A percentile compares a stretch with the other conserved stretches of the same genome.
These are phyloP conservation scores for Solanum chiquidenum DNA, from an alignment of 257 asterid species.

Conservation along the genomic window DNA sequence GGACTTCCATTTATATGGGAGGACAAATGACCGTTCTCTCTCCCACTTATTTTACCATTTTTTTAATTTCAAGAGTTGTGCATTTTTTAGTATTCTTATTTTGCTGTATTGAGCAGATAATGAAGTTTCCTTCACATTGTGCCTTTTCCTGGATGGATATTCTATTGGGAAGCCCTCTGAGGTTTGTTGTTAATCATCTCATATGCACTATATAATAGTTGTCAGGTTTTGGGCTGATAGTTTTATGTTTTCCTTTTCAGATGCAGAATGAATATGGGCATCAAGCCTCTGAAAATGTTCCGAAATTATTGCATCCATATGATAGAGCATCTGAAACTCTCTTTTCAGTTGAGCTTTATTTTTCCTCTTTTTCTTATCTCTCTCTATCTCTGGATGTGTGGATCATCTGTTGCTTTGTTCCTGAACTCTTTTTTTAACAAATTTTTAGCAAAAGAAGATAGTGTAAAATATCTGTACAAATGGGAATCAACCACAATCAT, in stretches of 20 bases:
- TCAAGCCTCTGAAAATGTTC: conserved; percentile 38
- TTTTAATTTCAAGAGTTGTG: neutral
- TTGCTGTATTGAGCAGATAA: conserved; percentile 30
- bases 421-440: neutral
- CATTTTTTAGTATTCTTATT: neutral
- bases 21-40: neutral
- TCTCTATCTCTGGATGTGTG: neutral
- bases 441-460: neutral
- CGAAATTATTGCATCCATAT: conserved; percentile 73
- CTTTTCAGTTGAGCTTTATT: conserved; percentile 43
- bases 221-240: neutral
- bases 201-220: neutral
- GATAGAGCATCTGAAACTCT: conserved; percentile 87
- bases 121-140: conserved; percentile 67
- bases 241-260: conserved; percentile 3
- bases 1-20: neutral
- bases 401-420: neutral
- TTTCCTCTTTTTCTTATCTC: neutral
- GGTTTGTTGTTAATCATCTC: conserved; percentile 37
- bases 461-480: neutral
- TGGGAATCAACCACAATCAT: neutral
- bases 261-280: conserved; percentile 50
- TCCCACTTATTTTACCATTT: neutral
- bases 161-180: conserved; percentile 59
- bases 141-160: conserved; percentile 83